Evolutionary conservation across 257 asterid genomes (phyloP).

Genomic region (Nicotiana tomentosiformis): DNA sequence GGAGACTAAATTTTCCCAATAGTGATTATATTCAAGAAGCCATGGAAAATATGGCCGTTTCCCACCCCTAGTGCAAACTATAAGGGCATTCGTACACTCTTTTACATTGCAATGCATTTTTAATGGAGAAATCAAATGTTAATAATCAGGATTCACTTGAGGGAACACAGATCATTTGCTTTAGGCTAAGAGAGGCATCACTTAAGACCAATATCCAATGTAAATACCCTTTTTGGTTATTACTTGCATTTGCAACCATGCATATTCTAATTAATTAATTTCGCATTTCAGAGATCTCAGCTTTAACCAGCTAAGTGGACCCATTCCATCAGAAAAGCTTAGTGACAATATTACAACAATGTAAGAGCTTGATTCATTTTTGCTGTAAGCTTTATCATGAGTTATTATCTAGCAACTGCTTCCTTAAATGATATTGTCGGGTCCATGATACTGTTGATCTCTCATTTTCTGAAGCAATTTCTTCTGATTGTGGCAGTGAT

Average conservation of each 20-base stretch:
- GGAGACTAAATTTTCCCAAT: no score
- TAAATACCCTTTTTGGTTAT: conserved; percentile 4
- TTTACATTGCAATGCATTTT: background rate
- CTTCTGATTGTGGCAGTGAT: conserved; percentile 44
- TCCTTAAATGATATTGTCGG: background rate
- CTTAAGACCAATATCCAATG: background rate
- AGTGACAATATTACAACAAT: conserved; percentile 72
- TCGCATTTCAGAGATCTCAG: conserved; percentile 67
- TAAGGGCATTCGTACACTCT: background rate
- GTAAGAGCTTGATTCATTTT: conserved; percentile 37
- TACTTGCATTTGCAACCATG: background rate
- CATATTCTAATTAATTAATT: conserved; percentile 17
- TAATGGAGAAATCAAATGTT: conserved; percentile 1
- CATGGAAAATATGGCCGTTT: no score
- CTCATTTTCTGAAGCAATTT: background rate
- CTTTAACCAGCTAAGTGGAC: conserved; percentile 66
- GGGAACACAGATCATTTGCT: background rate
- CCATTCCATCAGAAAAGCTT: conserved; percentile 55
- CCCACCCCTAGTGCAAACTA: background rate
- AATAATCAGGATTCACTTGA: background rate
- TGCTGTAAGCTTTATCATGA: background rate
- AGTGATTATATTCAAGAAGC: no score
- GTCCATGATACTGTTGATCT: background rate
- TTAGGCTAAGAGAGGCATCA: background rate
- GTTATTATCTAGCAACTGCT: background rate